A percentile compares a stretch with the other conserved stretches of the same genome.
These are phyloP conservation scores for Hemileccinum rubropunctum DNA, from an alignment of 768 basidiomycete species.

Conservation along the genomic window DNA sequence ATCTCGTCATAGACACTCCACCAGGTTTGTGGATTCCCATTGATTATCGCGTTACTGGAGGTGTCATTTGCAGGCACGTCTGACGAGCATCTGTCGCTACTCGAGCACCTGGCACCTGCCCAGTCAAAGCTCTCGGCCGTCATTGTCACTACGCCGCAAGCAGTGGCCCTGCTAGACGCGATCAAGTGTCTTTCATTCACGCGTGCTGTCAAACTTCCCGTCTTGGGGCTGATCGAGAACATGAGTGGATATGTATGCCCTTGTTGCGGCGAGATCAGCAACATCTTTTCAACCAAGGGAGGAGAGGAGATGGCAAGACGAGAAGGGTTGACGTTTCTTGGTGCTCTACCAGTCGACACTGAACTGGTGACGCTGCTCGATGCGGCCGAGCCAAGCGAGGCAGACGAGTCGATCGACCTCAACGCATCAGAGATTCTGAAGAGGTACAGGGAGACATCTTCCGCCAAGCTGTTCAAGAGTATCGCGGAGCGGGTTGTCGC, in stretches of 20 bases:
- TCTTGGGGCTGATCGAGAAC: slow-evolving; percentile 93
- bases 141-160: slow-evolving; percentile 97
- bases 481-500: slow-evolving; percentile 51
- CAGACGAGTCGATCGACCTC: slow-evolving; percentile 23
- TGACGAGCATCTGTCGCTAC: slow-evolving; percentile 93
- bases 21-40: slow-evolving; percentile 62
- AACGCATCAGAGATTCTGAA: slow-evolving; percentile 51
- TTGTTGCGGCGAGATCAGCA: slow-evolving; percentile 93
- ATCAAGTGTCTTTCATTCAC: slow-evolving; percentile 97
- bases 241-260: slow-evolving; percentile 99
- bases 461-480: slow-evolving; percentile 61
- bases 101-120: slow-evolving; percentile 89
- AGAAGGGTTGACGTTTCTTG: slow-evolving; percentile 76
- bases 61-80: slow-evolving; percentile 72
- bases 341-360: slow-evolving; percentile 89
- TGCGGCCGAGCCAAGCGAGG: slow-evolving; percentile 41
- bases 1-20: slow-evolving; percentile 92
- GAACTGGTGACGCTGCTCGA: slow-evolving; percentile 87
- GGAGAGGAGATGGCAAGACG: slow-evolving; percentile 83
- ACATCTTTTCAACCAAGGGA: slow-evolving; percentile 92
- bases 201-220: slow-evolving; percentile 78
- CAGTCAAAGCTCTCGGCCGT: slow-evolving; percentile 77
- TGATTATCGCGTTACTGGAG: slow-evolving; percentile 2
- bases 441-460: slow-evolving; percentile 65
- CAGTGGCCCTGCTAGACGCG: slow-evolving; percentile 91